A percentile compares a stretch with the other conserved stretches of the same genome.
These are phyloP conservation scores for Malassezia vespertilionis DNA, from an alignment of 1,284 basidiomycete genomes.

Conservation along the genomic window DNA sequence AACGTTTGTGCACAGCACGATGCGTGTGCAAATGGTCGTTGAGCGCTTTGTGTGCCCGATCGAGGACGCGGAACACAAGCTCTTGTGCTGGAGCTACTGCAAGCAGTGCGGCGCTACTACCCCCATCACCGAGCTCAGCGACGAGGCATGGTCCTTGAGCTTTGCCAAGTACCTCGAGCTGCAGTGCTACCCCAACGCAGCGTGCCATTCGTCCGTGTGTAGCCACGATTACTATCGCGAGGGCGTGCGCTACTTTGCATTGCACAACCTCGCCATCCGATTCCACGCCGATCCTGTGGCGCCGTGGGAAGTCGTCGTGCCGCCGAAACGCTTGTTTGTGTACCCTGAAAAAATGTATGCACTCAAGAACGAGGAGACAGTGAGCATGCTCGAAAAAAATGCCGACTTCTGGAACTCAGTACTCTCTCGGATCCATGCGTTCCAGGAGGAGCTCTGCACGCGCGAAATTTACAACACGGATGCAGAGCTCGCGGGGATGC, in stretches of 20 bases:
- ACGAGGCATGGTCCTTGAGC: conserved; percentile 85
- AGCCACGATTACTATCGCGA: conserved; percentile 87
- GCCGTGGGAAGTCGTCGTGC: conserved; percentile 71
- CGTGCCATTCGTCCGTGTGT: conserved; percentile 66
- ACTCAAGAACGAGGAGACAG: conserved; percentile 80
- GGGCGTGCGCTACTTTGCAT: conserved; percentile 84
- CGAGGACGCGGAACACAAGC: conserved; percentile 56
- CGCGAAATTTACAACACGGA: background rate
- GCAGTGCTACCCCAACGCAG: conserved; percentile 74
- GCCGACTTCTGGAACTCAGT: conserved; percentile 56
- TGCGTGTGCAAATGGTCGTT: conserved; percentile 61
- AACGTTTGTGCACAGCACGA: conserved; percentile 78
- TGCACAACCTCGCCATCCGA: conserved; percentile 60
- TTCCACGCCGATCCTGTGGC: conserved; percentile 77
- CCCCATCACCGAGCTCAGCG: conserved; percentile 76
- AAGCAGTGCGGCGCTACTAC: conserved; percentile 53
- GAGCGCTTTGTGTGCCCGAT: conserved; percentile 46
- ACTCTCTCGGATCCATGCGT: conserved; percentile 52
- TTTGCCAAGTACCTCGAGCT: conserved; percentile 86
- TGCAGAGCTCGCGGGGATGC: conserved; percentile 21
- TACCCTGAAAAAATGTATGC: conserved; percentile 72
- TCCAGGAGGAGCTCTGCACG: conserved; percentile 31
- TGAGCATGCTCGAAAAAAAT: conserved; percentile 64
- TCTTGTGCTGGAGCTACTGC: conserved; percentile 88
- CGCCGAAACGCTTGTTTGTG: conserved; percentile 73